A percentile compares a stretch with the other conserved stretches of the same genome.
phyloP scores from a whole-genome alignment of 1,284 basidiomycete genomes.

The Malassezia sympodialis region DNA sequence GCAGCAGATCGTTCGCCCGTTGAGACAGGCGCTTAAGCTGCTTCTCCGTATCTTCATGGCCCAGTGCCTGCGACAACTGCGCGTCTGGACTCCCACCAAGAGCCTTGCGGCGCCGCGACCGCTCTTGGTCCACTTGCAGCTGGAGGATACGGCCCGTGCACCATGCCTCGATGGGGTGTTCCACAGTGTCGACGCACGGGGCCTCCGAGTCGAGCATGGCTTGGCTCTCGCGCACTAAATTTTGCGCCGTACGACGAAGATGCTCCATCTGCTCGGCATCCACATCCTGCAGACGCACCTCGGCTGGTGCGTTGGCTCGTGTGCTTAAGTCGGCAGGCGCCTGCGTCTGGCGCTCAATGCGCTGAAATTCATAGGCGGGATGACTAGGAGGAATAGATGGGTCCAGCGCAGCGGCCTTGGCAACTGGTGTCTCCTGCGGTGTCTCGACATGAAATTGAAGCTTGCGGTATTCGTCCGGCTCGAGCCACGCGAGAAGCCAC shows the following conservation, averaged over 20 bases:
- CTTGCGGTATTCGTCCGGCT: not conserved
- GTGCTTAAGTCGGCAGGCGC: not conserved
- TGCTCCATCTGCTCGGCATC: conserved; percentile 16
- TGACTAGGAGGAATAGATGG: conserved; percentile 29
- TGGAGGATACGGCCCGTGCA: conserved; percentile 26
- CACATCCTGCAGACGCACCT: not conserved
- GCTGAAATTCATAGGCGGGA: conserved; percentile 26
- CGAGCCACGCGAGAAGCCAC: conserved; percentile 22
- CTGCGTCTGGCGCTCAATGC: conserved; percentile 1
- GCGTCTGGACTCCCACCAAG: conserved; percentile 14
- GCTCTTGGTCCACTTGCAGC: conserved; percentile 38
- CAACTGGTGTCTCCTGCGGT: not conserved
- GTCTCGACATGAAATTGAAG: not conserved
- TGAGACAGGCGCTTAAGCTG: conserved; percentile 20
- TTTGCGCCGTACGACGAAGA: conserved; percentile 15
- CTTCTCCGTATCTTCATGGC: conserved; percentile 18
- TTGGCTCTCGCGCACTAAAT: conserved; percentile 15
- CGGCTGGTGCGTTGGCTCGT: not conserved
- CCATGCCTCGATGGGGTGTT: conserved; percentile 33
- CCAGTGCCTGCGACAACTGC: conserved; percentile 14
- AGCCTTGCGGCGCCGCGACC: conserved; percentile 27
- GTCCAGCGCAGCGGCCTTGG: conserved; percentile 18
- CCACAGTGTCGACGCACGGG: conserved; percentile 26
- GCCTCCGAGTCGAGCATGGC: conserved; percentile 22
- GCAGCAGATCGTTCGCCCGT: conserved; percentile 31